Evolutionary conservation across 805 yeast genomes (phyloP), one percentile per base, ranked within the genome.

Genomic region (Wickerhamomyces chaumierensis): DNA sequence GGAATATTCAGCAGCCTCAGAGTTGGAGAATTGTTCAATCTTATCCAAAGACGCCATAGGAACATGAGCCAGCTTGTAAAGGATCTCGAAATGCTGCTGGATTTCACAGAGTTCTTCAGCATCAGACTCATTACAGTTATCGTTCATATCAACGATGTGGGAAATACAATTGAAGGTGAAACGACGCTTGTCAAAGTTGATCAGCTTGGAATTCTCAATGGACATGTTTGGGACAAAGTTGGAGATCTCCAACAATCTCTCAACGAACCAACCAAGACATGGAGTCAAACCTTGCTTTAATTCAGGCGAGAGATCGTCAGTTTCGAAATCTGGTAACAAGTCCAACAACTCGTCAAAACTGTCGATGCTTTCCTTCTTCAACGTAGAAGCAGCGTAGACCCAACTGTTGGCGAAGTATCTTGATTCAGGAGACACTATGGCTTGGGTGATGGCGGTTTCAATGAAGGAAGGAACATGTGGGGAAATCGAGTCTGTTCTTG

Each of bases 231-330:
- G 94, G 37, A 86, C 78, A 51, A 72, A 78, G 45, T 81, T 77
- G 1, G 80, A 75, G 42, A 79, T 74, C 51, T 84, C 95, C 39
- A 87, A 55, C 45, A 90, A 61, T 43, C 94, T 75, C 48, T 82
- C 90, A 18, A 81, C 65, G 37, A 86, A 66, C 97, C 97, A 90
- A 11, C 96, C 96, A 42, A 86, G 74, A 52, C 96, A 88, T 2
- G 95, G 92, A 5, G 86, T 73, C 36, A 84, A 61, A 0, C 78
- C 68, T 39, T 68, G 66, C 41, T 56, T 44, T 44, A 43, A 21
- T 21, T 21, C 23, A 21, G 23, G 23, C 6, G 23, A 7, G 37
- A 57, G 44, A 40, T 54, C 55, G 27, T 56, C 55, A 29, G 52
- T 53, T 39, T 63, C 66, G 42, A 56, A 46, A 39, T 58, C 48